Evolutionary conservation across 2,329 filamentous ascomycete species (phyloP), one percentile per base, ranked within the genome.

Genomic region (Fusarium sulawesiense): DNA sequence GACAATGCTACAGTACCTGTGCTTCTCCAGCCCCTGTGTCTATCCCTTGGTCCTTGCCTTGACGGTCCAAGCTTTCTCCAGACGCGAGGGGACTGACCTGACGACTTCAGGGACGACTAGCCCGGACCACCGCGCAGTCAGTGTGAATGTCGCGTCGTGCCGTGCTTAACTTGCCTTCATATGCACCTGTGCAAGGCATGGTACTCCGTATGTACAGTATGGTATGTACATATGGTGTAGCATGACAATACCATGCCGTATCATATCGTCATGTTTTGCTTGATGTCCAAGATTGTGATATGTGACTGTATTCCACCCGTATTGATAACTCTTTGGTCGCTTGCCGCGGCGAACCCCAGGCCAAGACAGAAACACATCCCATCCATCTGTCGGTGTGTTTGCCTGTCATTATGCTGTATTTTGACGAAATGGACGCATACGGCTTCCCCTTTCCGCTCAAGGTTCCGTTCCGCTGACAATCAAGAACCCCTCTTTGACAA

Each of bases 121-220:
- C 66, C 65, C 55, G 25, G 57, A 58, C 55, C 67, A 62, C 64
- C 47, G 50, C 56, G 67, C 48, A 59, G 56, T 62, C 63, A 64
- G 47, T 73, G 64, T 60, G 47, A 60, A 56, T 68, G 56, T 65
- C 66, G 67, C 68, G 60, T 72, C 69, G 67, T 71, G 63, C 58
- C 59, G 56, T 58, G 53, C 45, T 62, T 50, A 60, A 66, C 60
- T 66, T 23, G 40, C 23, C 37, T 58, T 41, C 42, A 44, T 48
- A 11, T 60, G 18, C 16, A 27, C 37, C 16, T 37, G 21, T 46
- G 29, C 47, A 49, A 40, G 41, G 41, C 14, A 44, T 44, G 41
- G 41, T 21, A 44, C 23, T 29, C 29, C 11, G 29, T 29, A 29
- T 29, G 29, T 29, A 29, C 29, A 29, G 41, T n/a, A 37, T 37